Conservation (phyloP, 371 early-diverging fungal species). For the Circinella minor region DNA sequence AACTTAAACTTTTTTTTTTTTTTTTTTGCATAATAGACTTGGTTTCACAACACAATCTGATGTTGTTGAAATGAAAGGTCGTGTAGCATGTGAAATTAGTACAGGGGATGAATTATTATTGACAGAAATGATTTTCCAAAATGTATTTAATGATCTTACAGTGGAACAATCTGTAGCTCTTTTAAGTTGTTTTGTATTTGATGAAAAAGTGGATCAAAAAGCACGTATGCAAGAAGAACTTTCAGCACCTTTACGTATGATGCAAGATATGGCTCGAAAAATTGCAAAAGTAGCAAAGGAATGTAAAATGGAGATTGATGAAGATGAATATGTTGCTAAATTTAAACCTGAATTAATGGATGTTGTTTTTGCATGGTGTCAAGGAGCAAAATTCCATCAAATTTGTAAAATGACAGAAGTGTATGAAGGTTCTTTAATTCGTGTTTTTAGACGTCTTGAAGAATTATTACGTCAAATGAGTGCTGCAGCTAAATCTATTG, state of each 20-base stretch:
- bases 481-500: slow-evolving; percentile 95
- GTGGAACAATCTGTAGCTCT: slow-evolving; percentile 92
- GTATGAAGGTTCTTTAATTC: slow-evolving; percentile 98
- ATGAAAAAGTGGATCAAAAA: slow-evolving; percentile 73
- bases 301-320: slow-evolving; percentile 84
- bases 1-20: too few relatives aligned
- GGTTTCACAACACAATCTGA: slow-evolving; percentile 84
- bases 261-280: slow-evolving; percentile 89
- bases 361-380: slow-evolving; percentile 95
- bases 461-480: slow-evolving; percentile 97
- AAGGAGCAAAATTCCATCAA: slow-evolving; percentile 94
- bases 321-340: slow-evolving; percentile 79
- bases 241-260: slow-evolving; percentile 73
- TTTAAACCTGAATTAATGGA: slow-evolving; percentile 97
- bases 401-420: slow-evolving; percentile 97
- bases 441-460: slow-evolving; percentile 95
- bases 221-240: slow-evolving; percentile 75
- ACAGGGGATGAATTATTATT: slow-evolving; percentile 97
- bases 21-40: slow-evolving; percentile 51
- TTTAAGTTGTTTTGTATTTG: slow-evolving; percentile 94
- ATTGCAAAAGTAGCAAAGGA: slow-evolving; percentile 90
- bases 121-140: slow-evolving; percentile 99
- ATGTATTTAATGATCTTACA: slow-evolving; percentile 94
- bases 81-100: slow-evolving; percentile 99
- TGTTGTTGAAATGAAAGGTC: slow-evolving; percentile 96